These are phyloP conservation scores for Acanthamoeba divionensis DNA, from an alignment of 208 protist genomes.

Conservation along the genomic window DNA sequence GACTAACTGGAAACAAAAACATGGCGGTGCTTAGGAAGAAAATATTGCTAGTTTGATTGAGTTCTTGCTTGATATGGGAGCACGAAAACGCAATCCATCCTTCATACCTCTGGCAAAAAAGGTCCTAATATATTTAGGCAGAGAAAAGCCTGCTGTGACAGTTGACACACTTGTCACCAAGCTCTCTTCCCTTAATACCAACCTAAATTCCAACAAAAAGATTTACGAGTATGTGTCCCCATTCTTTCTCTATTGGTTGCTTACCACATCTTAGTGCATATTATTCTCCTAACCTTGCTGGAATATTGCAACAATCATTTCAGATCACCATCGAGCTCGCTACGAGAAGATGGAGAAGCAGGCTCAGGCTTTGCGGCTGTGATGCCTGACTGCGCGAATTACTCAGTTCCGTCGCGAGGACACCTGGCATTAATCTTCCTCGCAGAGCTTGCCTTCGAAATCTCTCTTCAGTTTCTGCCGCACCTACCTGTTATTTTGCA, in stretches of 20 bases:
- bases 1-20: too few species aligned
- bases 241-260: too few species aligned
- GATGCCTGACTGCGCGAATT: neutral
- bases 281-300: too few species aligned
- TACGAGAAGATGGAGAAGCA: too few species aligned
- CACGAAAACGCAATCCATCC: neutral
- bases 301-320: too few species aligned
- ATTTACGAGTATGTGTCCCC: neutral
- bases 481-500: constrained; percentile 38
- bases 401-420: neutral
- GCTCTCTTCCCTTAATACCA: neutral
- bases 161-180: constrained; percentile 4
- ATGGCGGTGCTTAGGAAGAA: neutral
- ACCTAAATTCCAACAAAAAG: neutral
- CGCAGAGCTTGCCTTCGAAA: constrained; percentile 18
- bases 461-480: neutral
- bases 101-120: too few species aligned
- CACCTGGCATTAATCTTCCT: constrained; percentile 44
- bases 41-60: constrained; percentile 7
- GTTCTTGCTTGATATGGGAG: neutral
- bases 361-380: neutral
- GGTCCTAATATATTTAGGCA: constrained; percentile 11
- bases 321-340: too few species aligned
- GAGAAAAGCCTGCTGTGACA: neutral
- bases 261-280: too few species aligned